These are phyloP conservation scores for Ceratorhiza oryzae-sativae DNA, from an alignment of 1,284 basidiomycete species.

Conservation along the genomic window DNA sequence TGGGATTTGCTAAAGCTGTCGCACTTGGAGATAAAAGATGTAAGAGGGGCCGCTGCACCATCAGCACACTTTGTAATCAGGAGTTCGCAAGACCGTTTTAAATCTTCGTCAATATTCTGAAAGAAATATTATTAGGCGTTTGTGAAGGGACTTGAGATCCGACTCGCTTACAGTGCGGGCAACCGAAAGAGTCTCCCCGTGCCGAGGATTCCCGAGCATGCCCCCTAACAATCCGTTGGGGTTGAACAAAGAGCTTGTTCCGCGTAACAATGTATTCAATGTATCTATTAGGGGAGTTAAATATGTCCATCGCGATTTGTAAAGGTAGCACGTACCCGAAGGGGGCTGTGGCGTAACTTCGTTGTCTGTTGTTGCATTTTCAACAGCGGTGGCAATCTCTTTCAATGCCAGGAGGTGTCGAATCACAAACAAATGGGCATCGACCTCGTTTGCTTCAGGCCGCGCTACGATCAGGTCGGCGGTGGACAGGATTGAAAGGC, in stretches of 20 bases:
- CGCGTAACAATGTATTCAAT: slow-evolving; percentile 72
- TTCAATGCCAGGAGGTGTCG: slow-evolving; percentile 91
- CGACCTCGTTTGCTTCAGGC: slow-evolving; percentile 59
- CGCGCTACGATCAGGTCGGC: slow-evolving; percentile 57
- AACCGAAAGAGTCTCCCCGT: slow-evolving; percentile 64
- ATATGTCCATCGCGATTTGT: not conserved
- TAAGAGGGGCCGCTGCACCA: slow-evolving; percentile 58
- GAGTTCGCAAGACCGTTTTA: slow-evolving; percentile 82
- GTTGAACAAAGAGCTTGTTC: slow-evolving; percentile 70
- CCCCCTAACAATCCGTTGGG: slow-evolving; percentile 67
- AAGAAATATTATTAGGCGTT: not conserved
- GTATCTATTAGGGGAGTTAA: slow-evolving; percentile 60
- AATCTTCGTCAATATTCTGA: slow-evolving; percentile 81
- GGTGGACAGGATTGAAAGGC: slow-evolving; percentile 75
- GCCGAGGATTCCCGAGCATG: slow-evolving; percentile 63
- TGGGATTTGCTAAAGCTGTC: slow-evolving; percentile 43
- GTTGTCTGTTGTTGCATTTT: slow-evolving; percentile 59
- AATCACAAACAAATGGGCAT: slow-evolving; percentile 83
- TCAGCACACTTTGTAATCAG: slow-evolving; percentile 72
- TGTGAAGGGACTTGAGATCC: slow-evolving; percentile 20
- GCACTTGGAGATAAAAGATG: slow-evolving; percentile 47
- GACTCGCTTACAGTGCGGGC: slow-evolving; percentile 65
- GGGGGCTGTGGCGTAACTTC: slow-evolving; percentile 54
- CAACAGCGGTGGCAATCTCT: slow-evolving; percentile 81
- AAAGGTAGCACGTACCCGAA: not conserved